Conservation (phyloP, 225 moss, liverwort and hornwort species). For the Thuidium tamariscinum region DNA sequence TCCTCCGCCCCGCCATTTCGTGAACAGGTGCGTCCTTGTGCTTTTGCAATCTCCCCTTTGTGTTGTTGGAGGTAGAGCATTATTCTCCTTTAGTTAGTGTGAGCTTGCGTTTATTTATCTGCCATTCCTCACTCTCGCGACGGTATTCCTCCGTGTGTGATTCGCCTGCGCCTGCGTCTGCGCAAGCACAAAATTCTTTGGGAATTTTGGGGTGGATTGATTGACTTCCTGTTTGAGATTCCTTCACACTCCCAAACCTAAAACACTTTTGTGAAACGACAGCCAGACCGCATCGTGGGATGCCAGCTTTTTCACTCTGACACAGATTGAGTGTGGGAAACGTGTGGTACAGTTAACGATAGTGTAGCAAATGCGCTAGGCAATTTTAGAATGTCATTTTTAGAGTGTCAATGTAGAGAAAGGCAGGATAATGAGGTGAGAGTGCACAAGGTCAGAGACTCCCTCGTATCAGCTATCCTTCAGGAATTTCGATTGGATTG, state of each 20-base stretch:
- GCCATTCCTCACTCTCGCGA: background rate
- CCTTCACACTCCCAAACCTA: background rate
- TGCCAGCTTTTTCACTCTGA: background rate
- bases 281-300: background rate
- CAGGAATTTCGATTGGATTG: background rate
- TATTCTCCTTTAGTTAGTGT: background rate
- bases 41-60: slow-evolving; percentile 2
- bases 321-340: background rate
- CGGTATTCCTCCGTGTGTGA: background rate
- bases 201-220: background rate
- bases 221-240: background rate
- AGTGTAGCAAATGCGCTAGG: background rate
- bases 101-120: background rate
- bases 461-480: background rate
- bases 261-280: background rate
- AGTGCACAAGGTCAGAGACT: background rate
- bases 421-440: background rate
- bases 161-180: background rate
- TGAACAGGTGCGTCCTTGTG: slow-evolving; percentile 22
- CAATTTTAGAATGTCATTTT: background rate
- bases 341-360: background rate
- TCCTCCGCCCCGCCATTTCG: background rate
- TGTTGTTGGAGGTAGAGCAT: background rate
- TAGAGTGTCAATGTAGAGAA: background rate
- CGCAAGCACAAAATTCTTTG: background rate